Evolutionary conservation across 139 green algal genomes (phyloP).

Genomic region (Yamagishiella unicocca): DNA sequence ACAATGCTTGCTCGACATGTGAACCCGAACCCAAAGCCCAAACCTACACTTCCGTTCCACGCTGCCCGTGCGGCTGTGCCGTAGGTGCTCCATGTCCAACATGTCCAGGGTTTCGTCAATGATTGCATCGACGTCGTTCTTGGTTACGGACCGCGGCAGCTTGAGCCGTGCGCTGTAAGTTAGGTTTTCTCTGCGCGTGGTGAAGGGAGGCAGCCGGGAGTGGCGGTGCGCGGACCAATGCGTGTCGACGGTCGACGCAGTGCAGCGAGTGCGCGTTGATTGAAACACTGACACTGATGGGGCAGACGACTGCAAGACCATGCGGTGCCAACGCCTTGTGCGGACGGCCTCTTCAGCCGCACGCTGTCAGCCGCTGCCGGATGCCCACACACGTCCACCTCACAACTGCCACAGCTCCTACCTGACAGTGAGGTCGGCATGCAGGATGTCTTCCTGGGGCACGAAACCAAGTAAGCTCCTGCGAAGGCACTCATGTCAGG

Average conservation of each 20-base stretch:
- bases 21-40: neutral
- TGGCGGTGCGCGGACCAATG: too few species aligned
- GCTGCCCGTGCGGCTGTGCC: constrained; percentile 43
- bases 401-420: neutral
- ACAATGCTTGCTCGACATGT: too few species aligned
- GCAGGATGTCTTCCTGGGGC: constrained; percentile 66
- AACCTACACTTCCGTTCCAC: constrained; percentile 43
- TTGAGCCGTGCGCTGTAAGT: constrained; percentile 51
- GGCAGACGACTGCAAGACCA: too few species aligned
- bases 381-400: too few species aligned
- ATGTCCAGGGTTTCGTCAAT: constrained; percentile 51
- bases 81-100: constrained; percentile 46
- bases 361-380: too few species aligned
- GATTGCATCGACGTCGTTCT: neutral
- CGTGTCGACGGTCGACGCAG: too few species aligned
- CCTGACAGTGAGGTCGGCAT: neutral
- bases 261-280: too few species aligned
- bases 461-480: constrained; percentile 75
- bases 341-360: too few species aligned
- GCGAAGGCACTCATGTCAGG: too few species aligned
- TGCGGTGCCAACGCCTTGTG: too few species aligned
- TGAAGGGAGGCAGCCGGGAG: too few species aligned
- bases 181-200: constrained; percentile 62
- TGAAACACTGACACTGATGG: too few species aligned
- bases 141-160: constrained; percentile 36